Conservation (phyloP, 2,329 filamentous ascomycete species). For the Fusarium siculi region DNA sequence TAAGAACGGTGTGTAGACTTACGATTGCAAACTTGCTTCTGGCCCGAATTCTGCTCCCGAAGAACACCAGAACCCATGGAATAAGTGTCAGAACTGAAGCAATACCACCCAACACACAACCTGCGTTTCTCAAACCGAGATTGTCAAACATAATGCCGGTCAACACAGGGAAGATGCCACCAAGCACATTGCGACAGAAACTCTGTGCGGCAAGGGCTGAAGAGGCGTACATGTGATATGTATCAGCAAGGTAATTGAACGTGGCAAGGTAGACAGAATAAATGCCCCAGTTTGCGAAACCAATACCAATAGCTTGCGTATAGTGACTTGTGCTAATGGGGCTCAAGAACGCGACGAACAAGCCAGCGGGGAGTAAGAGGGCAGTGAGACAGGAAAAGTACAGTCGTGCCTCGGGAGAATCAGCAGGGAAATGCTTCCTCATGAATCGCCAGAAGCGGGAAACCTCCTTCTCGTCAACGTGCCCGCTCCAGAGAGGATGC, state of each 20-base stretch:
- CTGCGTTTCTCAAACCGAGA: conserved; percentile 76
- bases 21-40: conserved; percentile 80
- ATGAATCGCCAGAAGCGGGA: conserved; percentile 58
- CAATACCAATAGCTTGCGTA: conserved; percentile 66
- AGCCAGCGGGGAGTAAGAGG: conserved; percentile 78
- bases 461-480: conserved; percentile 32
- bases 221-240: conserved; percentile 85
- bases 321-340: conserved; percentile 43
- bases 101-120: conserved; percentile 80
- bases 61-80: conserved; percentile 88
- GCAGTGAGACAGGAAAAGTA: conserved; percentile 86
- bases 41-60: conserved; percentile 78
- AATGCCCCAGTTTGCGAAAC: conserved; percentile 84
- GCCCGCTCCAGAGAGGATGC: conserved; percentile 50
- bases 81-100: conserved; percentile 76
- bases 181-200: conserved; percentile 86
- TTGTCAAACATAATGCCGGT: conserved; percentile 77
- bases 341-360: conserved; percentile 64
- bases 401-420: conserved; percentile 78
- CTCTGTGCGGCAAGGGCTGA: conserved; percentile 88
- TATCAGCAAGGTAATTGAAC: conserved; percentile 93
- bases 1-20: conserved; percentile 40
- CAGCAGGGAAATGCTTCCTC: conserved; percentile 58
- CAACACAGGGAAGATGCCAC: conserved; percentile 82
- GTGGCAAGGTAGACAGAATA: conserved; percentile 87